phyloP scores from a whole-genome alignment of 768 basidiomycete species.

The Hirschioporus abietinus region DNA sequence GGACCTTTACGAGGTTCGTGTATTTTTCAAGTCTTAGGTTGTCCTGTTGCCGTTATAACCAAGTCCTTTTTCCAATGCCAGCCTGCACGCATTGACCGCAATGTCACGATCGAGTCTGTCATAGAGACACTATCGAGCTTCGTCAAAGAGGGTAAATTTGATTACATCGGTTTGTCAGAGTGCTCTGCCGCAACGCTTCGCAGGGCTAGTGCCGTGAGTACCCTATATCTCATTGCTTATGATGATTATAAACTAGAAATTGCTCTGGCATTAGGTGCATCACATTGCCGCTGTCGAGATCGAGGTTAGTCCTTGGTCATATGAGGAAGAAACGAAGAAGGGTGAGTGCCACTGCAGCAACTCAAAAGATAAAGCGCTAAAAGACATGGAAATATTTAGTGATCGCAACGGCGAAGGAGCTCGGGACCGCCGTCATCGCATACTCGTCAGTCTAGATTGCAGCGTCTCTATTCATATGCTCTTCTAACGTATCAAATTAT shows the following conservation, averaged over 20 bases:
- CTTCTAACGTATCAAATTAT: conserved; percentile 6
- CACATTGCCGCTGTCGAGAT: conserved; percentile 60
- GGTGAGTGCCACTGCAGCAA: conserved; percentile 20
- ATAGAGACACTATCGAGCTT: conserved; percentile 38
- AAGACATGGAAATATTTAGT: conserved; percentile 24
- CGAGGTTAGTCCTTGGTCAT: conserved; percentile 59
- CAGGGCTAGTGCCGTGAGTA: conserved; percentile 32
- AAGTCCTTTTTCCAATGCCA: neutral
- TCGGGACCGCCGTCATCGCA: conserved; percentile 51
- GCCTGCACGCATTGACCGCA: conserved; percentile 40
- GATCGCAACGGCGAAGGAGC: conserved; percentile 46
- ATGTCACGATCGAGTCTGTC: conserved; percentile 40
- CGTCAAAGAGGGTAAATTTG: conserved; percentile 50
- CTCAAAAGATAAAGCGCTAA: neutral
- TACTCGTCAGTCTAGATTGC: conserved; percentile 40
- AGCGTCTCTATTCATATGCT: neutral
- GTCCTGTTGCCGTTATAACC: too few relatives aligned
- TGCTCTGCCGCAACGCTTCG: conserved; percentile 42
- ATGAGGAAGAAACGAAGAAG: conserved; percentile 45
- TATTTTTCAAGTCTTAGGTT: neutral
- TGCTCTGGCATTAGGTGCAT: conserved; percentile 31
- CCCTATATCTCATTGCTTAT: neutral
- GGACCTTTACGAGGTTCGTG: conserved; percentile 46
- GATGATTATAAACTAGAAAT: neutral
- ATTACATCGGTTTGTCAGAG: conserved; percentile 58